These are phyloP conservation scores for Solanum gandarillasii DNA, from an alignment of 257 asterid species.

Conservation along the genomic window DNA sequence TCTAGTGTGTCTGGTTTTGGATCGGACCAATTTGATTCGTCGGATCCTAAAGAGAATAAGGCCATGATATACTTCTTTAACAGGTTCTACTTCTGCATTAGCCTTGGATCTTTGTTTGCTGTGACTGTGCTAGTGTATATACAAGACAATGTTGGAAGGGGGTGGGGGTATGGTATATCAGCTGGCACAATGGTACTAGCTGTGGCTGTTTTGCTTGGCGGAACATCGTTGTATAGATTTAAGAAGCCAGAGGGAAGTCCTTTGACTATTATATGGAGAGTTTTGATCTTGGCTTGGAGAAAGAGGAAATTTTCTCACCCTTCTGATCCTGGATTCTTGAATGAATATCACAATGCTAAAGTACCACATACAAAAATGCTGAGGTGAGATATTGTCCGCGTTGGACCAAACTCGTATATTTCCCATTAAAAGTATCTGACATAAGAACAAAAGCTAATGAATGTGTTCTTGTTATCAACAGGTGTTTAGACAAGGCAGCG, in stretches of 20 bases:
- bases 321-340: conserved; percentile 27
- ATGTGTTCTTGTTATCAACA: conserved; percentile 1
- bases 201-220: neutral
- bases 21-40: conserved; percentile 6
- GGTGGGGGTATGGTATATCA: conserved; percentile 7
- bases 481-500: conserved; percentile 83
- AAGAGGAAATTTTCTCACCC: conserved; percentile 20
- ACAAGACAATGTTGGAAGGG: conserved; percentile 13
- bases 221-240: conserved; percentile 1
- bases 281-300: conserved; percentile 1
- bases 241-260: conserved; percentile 12
- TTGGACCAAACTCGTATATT: neutral
- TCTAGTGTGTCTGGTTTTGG: conserved; percentile 3
- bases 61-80: conserved; percentile 8
- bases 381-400: conserved; percentile 17
- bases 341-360: conserved; percentile 37
- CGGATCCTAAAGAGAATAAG: neutral
- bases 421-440: neutral
- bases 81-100: conserved; percentile 5
- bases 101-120: conserved; percentile 7
- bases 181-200: conserved; percentile 4
- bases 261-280: conserved; percentile 1
- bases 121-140: conserved; percentile 3
- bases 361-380: conserved; percentile 44
- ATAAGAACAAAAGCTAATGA: neutral